Evolutionary conservation across 2,329 filamentous ascomycete genomes (phyloP), one percentile per base, ranked within the genome.

Genomic region (Emericellopsis atlantica): DNA sequence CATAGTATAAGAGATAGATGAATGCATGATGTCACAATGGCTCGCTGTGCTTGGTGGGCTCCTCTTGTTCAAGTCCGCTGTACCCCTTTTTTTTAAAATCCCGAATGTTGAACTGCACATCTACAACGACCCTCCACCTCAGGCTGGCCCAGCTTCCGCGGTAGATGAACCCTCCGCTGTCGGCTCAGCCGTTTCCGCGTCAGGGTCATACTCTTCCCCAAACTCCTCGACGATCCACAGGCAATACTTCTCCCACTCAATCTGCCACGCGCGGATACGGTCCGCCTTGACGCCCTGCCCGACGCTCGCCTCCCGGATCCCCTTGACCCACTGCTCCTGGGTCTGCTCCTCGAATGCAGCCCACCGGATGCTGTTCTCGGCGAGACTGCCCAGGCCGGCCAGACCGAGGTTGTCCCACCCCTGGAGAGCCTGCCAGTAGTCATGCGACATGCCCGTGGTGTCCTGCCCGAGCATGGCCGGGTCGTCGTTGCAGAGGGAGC

Each of bases 351-450:
- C 87, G 51, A 89, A 93, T 18, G 81, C 83, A 8, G 87, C 82
- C 86, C 87, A 96, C 33, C 85, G 74, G 36, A 96, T 79, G 48
- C 86, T 93, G 55, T 95, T 96, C 69, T 96, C 88, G 0, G 88
- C 90, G 50, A 98, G 69, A 43, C 81, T 84, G 0, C 84, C 90
- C 40, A 96, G 63, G 0, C 89, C 90, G 10, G 85, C 87, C 3
- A 96, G 69, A 1, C 89, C 92, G 12, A 95, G 73, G 54, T 93
- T 95, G 44, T 94, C 82, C 76, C 89, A 92, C 0, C 85, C 89
- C 60, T 95, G 88, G 16, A 95, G 65, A 2, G 84, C 83, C 60
- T 94, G 87, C 86, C 87, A 95, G 60, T 94, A 95, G 61, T 95
- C 88, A 59, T 94, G 85, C 2, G 84, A 90, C 72, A 92, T 80